phyloP scores from a whole-genome alignment of 176 grass and related monocot genomes.

The Themeda triandra region DNA sequence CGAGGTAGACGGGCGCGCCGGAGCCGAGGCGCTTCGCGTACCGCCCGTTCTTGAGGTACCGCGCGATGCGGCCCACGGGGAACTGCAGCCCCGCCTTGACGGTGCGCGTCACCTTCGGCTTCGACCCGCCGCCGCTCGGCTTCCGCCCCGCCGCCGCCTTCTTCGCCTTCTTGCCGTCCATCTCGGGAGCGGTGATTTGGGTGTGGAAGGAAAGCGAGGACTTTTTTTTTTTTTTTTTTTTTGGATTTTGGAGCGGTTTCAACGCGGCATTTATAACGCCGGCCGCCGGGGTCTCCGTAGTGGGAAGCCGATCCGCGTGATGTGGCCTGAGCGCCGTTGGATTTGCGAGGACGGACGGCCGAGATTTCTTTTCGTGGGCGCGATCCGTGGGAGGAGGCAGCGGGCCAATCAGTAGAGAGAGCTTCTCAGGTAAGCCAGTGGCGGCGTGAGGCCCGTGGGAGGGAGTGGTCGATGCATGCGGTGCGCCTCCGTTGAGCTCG shows the following conservation, averaged over 20 bases:
- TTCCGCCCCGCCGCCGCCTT: conserved; percentile 24
- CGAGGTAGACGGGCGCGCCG: conserved; percentile 65
- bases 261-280: background rate
- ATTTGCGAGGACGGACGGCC: background rate
- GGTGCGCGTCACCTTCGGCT: conserved; percentile 51
- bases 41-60: conserved; percentile 54
- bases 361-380: fast-evolving
- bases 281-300: too few species aligned
- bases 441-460: too few species aligned
- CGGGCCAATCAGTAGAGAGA: conserved; percentile 23
- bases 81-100: conserved; percentile 57
- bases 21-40: conserved; percentile 44
- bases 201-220: background rate
- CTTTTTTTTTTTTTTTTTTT: too few species aligned
- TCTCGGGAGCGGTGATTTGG: background rate
- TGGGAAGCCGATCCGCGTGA: conserved; percentile 38
- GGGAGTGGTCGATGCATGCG: too few species aligned
- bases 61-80: conserved; percentile 39
- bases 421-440: too few species aligned
- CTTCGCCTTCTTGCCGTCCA: conserved; percentile 39
- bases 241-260: background rate
- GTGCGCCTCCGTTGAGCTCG: too few species aligned
- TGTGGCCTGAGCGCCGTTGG: background rate
- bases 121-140: conserved; percentile 33
- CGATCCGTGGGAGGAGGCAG: conserved; percentile 27